These are phyloP conservation scores for Paxillus involutus DNA, from an alignment of 768 basidiomycete species.

Conservation along the genomic window DNA sequence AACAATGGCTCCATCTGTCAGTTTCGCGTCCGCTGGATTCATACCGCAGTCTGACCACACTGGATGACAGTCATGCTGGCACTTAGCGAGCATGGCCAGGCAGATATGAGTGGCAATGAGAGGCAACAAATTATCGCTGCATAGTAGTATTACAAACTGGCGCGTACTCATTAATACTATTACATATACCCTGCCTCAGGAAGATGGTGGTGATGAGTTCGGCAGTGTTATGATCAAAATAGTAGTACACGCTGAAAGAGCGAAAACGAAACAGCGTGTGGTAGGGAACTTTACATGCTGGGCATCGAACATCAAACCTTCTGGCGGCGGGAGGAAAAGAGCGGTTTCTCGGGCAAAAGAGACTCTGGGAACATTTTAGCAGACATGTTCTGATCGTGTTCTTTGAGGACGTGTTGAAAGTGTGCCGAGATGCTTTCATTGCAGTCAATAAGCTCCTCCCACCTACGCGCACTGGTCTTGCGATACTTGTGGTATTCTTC, in stretches of 20 bases:
- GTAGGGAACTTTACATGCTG: neutral
- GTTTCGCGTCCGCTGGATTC: no score
- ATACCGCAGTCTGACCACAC: no score
- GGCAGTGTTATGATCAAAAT: neutral
- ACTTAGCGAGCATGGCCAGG: no score
- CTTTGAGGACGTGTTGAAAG: conserved; percentile 41
- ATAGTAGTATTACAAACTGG: no score
- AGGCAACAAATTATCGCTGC: no score
- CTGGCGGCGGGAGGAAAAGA: conserved; percentile 5
- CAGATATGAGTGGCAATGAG: no score
- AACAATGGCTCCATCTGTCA: no score
- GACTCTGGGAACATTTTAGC: conserved; percentile 50
- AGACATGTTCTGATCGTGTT: conserved; percentile 48
- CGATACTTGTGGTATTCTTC: conserved; percentile 49
- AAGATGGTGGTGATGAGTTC: no score
- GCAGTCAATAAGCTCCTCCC: conserved; percentile 44
- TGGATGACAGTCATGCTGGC: no score
- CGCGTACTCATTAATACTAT: no score
- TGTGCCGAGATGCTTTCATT: conserved; percentile 36
- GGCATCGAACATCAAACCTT: conserved; percentile 2
- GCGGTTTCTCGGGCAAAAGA: conserved; percentile 36
- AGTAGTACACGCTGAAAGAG: neutral
- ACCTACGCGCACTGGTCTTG: conserved; percentile 36
- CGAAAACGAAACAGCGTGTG: neutral
- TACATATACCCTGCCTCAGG: no score